Evolutionary conservation across 2,329 filamentous ascomycete genomes (phyloP).

Genomic region (Exophiala viscosa): DNA sequence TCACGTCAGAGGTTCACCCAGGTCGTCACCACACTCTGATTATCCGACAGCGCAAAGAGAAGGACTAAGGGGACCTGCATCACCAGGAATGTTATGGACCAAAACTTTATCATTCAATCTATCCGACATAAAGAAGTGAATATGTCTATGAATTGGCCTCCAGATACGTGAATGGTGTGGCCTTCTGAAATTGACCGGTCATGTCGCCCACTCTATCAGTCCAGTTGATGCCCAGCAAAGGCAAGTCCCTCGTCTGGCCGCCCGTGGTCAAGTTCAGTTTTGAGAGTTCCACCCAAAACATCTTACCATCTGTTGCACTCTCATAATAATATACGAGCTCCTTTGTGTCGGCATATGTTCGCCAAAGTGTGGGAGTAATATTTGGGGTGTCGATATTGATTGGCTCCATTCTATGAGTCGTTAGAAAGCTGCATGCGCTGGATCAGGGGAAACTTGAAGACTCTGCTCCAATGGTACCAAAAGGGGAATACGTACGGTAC

Average conservation of each 20-base stretch:
- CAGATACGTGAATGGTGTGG: not conserved
- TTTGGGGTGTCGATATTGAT: conserved; percentile 1
- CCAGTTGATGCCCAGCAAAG: not conserved
- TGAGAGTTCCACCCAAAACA: not conserved
- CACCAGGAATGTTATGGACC: no score
- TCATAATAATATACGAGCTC: conserved; percentile 5
- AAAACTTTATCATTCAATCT: no score
- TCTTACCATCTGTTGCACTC: conserved; percentile 1
- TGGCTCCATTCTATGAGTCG: not conserved
- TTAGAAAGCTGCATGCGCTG: no score
- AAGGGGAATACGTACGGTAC: not conserved
- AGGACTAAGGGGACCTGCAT: no score
- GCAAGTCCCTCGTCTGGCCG: not conserved
- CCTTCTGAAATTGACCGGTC: not conserved
- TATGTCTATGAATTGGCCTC: not conserved
- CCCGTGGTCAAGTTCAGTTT: not conserved
- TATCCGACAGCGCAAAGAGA: no score
- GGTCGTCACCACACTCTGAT: no score
- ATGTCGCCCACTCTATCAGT: conserved; percentile 1
- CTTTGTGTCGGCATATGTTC: conserved; percentile 2
- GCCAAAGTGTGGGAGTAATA: conserved; percentile 2
- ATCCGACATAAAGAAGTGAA: not conserved
- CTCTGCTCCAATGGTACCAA: no score
- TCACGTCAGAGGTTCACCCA: not conserved
- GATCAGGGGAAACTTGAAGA: no score